Evolutionary conservation across 768 basidiomycete genomes (phyloP).

Genomic region (Tricholoma flavovirens): DNA sequence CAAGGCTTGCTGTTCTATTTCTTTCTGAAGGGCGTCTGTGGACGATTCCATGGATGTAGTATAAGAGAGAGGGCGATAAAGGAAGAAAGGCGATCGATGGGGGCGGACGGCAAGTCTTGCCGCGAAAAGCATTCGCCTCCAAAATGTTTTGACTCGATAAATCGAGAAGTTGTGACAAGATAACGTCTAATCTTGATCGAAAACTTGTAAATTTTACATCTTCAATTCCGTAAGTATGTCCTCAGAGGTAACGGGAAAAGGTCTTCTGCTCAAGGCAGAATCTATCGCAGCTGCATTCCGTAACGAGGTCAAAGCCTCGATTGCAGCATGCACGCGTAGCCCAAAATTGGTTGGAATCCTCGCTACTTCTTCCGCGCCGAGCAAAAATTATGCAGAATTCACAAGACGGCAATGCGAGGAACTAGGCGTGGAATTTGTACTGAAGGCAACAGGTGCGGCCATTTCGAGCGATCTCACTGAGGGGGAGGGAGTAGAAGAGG

Average conservation of each 20-base stretch:
- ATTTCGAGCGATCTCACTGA: constrained; percentile 51
- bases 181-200: background rate
- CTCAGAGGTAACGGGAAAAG: constrained; percentile 43
- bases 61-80: constrained; percentile 9
- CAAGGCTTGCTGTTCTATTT: constrained; percentile 50
- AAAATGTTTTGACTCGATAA: background rate
- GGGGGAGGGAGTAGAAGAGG: constrained; percentile 92
- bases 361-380: constrained; percentile 76
- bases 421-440: constrained; percentile 81
- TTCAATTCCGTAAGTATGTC: constrained; percentile 15
- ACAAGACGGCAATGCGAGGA: constrained; percentile 87
- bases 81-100: constrained; percentile 31
- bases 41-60: constrained; percentile 11
- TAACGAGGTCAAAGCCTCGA: constrained; percentile 54
- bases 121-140: constrained; percentile 10
- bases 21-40: constrained; percentile 40
- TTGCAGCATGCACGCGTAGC: constrained; percentile 29
- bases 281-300: constrained; percentile 66
- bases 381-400: constrained; percentile 82
- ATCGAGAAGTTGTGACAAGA: background rate
- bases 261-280: constrained; percentile 76
- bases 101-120: constrained; percentile 14
- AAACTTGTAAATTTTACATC: background rate
- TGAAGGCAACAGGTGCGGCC: constrained; percentile 67
- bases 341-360: constrained; percentile 91